Evolutionary conservation across 2,329 filamentous ascomycete genomes (phyloP).

Genomic region (Proliferodiscus dingleyae): DNA sequence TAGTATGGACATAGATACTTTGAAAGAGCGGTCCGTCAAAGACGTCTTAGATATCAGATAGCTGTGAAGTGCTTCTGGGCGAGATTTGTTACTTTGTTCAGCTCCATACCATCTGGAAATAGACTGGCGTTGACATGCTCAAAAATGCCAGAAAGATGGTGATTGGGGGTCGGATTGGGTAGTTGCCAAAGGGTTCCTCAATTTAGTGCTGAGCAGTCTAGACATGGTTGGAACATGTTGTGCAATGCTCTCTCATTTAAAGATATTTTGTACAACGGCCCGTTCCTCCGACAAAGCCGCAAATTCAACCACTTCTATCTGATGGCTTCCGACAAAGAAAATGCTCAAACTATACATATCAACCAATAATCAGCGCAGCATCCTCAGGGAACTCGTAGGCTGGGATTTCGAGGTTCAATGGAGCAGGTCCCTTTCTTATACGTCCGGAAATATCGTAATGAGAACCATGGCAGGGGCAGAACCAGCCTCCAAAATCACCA

Average conservation of each 20-base stretch:
- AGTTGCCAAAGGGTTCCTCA: too few relatives aligned
- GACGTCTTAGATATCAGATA: conserved; percentile 6
- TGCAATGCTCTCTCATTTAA: conserved; percentile 16
- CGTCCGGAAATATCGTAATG: conserved; percentile 99
- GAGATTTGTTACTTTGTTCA: too few relatives aligned
- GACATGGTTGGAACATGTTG: too few relatives aligned
- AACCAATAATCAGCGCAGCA: conserved; percentile 87
- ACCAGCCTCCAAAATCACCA: conserved; percentile 97
- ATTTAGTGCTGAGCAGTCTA: too few relatives aligned
- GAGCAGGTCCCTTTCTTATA: conserved; percentile 94
- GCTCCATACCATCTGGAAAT: too few relatives aligned
- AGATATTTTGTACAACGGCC: conserved; percentile 33
- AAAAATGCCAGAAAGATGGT: too few relatives aligned
- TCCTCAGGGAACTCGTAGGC: conserved; percentile 91
- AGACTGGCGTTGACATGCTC: too few relatives aligned
- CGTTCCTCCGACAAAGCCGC: conserved; percentile 31
- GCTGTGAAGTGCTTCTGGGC: not conserved
- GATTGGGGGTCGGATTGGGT: too few relatives aligned
- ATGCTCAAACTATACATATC: conserved; percentile 32
- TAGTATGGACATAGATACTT: conserved; percentile 21
- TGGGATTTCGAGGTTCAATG: conserved; percentile 95
- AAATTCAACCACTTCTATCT: conserved; percentile 42
- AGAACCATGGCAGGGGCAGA: conserved; percentile 99
- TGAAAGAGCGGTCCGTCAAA: conserved; percentile 15
- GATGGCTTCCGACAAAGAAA: conserved; percentile 35